These are phyloP conservation scores for Mortierella polycephala DNA, from an alignment of 371 early-diverging fungal species.

Conservation along the genomic window DNA sequence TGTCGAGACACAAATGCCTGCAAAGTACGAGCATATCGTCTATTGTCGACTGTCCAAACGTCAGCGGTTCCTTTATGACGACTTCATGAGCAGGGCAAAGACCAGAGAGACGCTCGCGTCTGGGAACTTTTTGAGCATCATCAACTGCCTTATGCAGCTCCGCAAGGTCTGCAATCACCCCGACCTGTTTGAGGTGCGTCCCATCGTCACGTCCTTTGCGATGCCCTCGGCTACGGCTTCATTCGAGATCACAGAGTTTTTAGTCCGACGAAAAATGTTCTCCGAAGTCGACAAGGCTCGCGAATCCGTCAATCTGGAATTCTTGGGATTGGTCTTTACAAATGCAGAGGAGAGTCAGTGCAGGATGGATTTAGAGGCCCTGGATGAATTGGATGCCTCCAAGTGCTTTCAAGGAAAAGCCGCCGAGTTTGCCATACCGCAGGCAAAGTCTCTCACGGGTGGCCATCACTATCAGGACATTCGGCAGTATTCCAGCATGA, in stretches of 20 bases:
- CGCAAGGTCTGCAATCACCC: slow-evolving; percentile 98
- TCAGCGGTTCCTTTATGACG: slow-evolving; percentile 89
- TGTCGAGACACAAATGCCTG: slow-evolving; percentile 89
- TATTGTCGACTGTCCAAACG: slow-evolving; percentile 82
- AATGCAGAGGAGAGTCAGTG: slow-evolving; percentile 42
- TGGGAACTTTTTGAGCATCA: slow-evolving; percentile 84
- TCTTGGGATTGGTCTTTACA: slow-evolving; percentile 62
- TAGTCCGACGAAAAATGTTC: slow-evolving; percentile 61
- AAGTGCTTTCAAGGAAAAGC: slow-evolving; percentile 54
- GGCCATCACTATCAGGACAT: slow-evolving; percentile 45
- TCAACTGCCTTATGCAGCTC: slow-evolving; percentile 95
- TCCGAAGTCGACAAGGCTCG: slow-evolving; percentile 38
- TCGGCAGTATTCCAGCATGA: slow-evolving; percentile 38
- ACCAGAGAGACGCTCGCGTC: slow-evolving; percentile 80
- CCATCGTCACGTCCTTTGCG: slow-evolving; percentile 82
- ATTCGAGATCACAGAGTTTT: slow-evolving; percentile 58
- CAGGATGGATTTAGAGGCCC: slow-evolving; percentile 53
- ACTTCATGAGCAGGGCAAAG: slow-evolving; percentile 86
- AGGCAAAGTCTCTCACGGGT: slow-evolving; percentile 32
- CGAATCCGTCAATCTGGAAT: slow-evolving; percentile 50
- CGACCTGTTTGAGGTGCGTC: slow-evolving; percentile 92
- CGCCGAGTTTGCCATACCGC: slow-evolving; percentile 26
- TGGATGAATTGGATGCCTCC: slow-evolving; percentile 59
- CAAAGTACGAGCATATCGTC: slow-evolving; percentile 84
- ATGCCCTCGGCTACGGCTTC: slow-evolving; percentile 64